Conservation (phyloP, 1,139 yeast species). For the Blastobotrys serpentis region DNA sequence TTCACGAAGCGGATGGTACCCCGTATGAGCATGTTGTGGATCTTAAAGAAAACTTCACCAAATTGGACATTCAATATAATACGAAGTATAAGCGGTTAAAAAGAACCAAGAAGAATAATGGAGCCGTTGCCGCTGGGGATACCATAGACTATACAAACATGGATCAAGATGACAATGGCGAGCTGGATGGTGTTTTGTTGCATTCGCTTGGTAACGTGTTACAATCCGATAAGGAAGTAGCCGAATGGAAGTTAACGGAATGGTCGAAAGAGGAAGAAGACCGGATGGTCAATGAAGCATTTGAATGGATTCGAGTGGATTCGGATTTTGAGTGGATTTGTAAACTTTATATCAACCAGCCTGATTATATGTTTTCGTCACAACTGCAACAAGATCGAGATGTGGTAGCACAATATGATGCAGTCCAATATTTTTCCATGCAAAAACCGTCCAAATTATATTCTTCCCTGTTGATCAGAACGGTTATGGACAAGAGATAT, state of each 20-base stretch:
- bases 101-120: slow-evolving; percentile 55
- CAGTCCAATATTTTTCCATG: slow-evolving; percentile 68
- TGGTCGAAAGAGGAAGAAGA: slow-evolving; percentile 75
- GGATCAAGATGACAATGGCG: slow-evolving; percentile 19
- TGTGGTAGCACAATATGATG: slow-evolving; percentile 91
- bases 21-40: slow-evolving; percentile 98
- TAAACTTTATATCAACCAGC: slow-evolving; percentile 74
- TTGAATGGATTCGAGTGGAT: slow-evolving; percentile 96
- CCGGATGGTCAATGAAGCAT: slow-evolving; percentile 72
- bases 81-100: slow-evolving; percentile 78
- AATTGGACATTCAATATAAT: slow-evolving; percentile 90
- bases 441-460: slow-evolving; percentile 62
- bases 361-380: slow-evolving; percentile 92
- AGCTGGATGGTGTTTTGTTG: slow-evolving; percentile 44
- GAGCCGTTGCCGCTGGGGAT: slow-evolving; percentile 25
- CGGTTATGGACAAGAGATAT: slow-evolving; percentile 80
- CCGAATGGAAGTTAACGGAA: slow-evolving; percentile 72
- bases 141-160: slow-evolving; percentile 18
- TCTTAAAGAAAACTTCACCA: slow-evolving; percentile 78
- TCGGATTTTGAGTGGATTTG: slow-evolving; percentile 98
- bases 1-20: slow-evolving; percentile 98
- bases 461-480: slow-evolving; percentile 75
- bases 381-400: slow-evolving; percentile 94
- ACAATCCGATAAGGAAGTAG: slow-evolving; percentile 56
- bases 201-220: slow-evolving; percentile 81